Percentiles rank a stretch among this genome's conserved stretches.
These are phyloP conservation scores for Leptographium wingfieldii DNA, from an alignment of 2,329 filamentous ascomycete species.

Conservation along the genomic window DNA sequence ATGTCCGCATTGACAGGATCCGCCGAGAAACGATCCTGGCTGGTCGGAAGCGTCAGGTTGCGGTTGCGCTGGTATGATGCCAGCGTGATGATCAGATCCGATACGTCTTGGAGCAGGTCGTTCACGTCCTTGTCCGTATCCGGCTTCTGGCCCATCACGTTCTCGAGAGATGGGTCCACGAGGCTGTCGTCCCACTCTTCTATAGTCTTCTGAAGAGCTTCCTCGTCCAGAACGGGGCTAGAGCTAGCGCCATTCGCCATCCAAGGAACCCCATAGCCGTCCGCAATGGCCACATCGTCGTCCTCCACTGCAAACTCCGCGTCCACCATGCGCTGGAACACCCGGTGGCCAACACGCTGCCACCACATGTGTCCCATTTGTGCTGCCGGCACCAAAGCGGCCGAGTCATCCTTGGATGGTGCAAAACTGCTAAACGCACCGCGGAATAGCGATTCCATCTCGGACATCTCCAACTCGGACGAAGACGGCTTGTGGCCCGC, in stretches of 20 bases:
- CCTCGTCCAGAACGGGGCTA: conserved; percentile 29
- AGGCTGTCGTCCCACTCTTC: conserved; percentile 44
- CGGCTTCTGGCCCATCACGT: conserved; percentile 37
- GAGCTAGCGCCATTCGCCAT: conserved; percentile 16
- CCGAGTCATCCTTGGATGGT: conserved; percentile 60
- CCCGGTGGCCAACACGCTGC: conserved; percentile 55
- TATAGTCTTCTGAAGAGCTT: conserved; percentile 39
- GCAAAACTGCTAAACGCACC: conserved; percentile 72
- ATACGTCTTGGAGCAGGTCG: conserved; percentile 61
- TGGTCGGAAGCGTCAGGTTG: conserved; percentile 54
- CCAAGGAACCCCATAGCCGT: conserved; percentile 20
- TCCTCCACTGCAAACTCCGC: conserved; percentile 27
- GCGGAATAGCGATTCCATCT: conserved; percentile 63
- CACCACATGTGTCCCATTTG: conserved; percentile 63
- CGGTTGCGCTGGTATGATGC: conserved; percentile 70
- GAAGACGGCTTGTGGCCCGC: conserved; percentile 45
- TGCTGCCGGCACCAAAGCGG: conserved; percentile 55
- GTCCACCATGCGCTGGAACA: conserved; percentile 52
- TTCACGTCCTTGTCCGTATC: conserved; percentile 48
- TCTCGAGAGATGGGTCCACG: conserved; percentile 45
- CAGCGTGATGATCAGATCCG: conserved; percentile 63
- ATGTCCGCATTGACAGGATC: conserved; percentile 56
- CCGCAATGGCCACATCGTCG: conserved; percentile 17
- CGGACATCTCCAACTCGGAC: conserved; percentile 45
- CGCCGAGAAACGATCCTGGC: conserved; percentile 45